Conservation (phyloP, 148 eudicot genomes). For the Diospyros lotus region DNA sequence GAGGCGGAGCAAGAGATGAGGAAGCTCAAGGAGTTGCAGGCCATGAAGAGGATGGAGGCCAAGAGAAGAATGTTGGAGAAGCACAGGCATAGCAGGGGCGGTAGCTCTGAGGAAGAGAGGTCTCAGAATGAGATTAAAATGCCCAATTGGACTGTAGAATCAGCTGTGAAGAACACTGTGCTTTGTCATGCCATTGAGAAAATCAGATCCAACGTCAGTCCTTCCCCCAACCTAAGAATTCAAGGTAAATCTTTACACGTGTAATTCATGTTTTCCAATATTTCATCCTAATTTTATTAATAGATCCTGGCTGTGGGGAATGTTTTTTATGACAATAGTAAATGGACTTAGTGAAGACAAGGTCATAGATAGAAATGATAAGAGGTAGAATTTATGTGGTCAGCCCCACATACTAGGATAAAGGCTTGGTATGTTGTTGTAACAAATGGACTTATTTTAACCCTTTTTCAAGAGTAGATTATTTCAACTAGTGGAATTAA, state of each 20-base stretch:
- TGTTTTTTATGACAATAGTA: too few relatives aligned
- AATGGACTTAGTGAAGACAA: too few relatives aligned
- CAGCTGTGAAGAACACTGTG: background rate
- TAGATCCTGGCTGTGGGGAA: too few relatives aligned
- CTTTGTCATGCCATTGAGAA: background rate
- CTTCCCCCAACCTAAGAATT: background rate
- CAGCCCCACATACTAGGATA: too few relatives aligned
- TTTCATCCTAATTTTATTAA: background rate
- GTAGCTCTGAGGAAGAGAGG: background rate
- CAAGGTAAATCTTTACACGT: background rate
- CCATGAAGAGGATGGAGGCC: conserved; percentile 6
- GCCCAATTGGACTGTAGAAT: background rate
- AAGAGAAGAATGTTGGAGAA: conserved; percentile 5
- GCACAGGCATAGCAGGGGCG: background rate
- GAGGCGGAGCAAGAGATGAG: conserved; percentile 2
- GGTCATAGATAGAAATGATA: too few relatives aligned
- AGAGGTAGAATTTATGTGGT: too few relatives aligned
- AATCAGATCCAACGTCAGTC: background rate
- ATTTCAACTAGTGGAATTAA: too few relatives aligned
- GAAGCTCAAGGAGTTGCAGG: background rate
- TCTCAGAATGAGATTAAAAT: background rate
- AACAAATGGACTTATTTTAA: too few relatives aligned
- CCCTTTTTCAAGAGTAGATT: too few relatives aligned
- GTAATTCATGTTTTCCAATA: background rate
- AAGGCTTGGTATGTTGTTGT: too few relatives aligned